A percentile compares a stretch with the other conserved stretches of the same genome.
Conservation (phyloP, 352 stramenopile species). For the Globisporangium heterothallicum region DNA sequence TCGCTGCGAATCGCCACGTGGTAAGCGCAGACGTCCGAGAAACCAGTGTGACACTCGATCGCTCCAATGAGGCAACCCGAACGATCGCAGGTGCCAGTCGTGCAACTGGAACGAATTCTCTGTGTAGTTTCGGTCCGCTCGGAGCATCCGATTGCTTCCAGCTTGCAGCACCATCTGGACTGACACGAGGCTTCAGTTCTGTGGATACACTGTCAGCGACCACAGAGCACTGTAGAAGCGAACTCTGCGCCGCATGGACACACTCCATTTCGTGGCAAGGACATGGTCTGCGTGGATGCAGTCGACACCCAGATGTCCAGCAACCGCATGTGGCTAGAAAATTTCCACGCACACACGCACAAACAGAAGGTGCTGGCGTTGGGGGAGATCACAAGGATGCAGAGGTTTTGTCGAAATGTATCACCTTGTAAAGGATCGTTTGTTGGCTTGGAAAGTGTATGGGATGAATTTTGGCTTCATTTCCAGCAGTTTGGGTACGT, state of each 20-base stretch:
- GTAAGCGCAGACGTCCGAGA: too few species aligned
- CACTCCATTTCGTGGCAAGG: too few species aligned
- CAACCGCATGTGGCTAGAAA: too few species aligned
- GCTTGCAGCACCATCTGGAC: background rate
- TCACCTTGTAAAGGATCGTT: background rate
- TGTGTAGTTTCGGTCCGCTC: background rate
- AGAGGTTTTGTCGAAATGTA: background rate
- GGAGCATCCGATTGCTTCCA: background rate
- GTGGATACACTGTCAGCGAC: background rate
- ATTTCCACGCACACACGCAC: too few species aligned
- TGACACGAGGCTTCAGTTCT: background rate
- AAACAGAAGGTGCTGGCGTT: too few species aligned
- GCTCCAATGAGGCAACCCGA: too few species aligned
- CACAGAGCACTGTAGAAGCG: background rate
- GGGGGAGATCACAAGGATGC: background rate
- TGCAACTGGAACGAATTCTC: background rate
- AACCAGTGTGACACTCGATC: too few species aligned
- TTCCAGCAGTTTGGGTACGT: background rate
- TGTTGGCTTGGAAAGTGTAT: background rate
- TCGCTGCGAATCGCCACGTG: background rate
- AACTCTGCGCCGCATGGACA: background rate
- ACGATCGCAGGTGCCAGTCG: background rate
- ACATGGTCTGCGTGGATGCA: background rate
- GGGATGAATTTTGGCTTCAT: slow-evolving; percentile 1
- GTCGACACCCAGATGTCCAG: too few species aligned